Base-by-base conservation (phyloP, 2,329 filamentous ascomycete genomes). In the Colletotrichum scovillei region DNA sequence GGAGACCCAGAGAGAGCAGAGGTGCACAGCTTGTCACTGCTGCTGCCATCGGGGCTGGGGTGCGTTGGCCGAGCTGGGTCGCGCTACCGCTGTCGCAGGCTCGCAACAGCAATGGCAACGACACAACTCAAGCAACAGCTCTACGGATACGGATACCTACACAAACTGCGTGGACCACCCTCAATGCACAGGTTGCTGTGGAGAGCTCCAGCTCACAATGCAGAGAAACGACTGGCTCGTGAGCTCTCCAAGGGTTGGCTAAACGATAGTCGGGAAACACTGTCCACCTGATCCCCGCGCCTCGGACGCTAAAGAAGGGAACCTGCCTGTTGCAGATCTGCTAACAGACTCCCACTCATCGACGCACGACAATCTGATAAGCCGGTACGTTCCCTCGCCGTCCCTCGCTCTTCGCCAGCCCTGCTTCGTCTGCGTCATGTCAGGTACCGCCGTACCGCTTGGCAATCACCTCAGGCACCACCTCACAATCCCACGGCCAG, bases 321-420 rank as follows among this genome's bases (percentile, higher is more conserved):
- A 73, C 70, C 70, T 73, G 67, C 70, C 70, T 73, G 70, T 70
- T 73, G 70, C 59, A 70, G 70, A 65, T 49, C 19, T 16, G 24
- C 46, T 70, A 70, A 65, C 66, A n/a, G 35, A 22, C 22, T 16
- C 11, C 6, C n/a, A 26, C 26, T 14, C 5, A 12, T 9, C 6
- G 4, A 0, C 3, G 3, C n/a, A 7, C 19, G n/a, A 3, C 1
- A 14, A 3, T 38, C 32, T 65, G 70, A 60, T 73, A 73, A 56
- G 19, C 26, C 42, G 30, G 55, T 69, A 58, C 32, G 63, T 42
- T 22, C 28, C 42, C 19, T 8, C n/a, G 22, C 56, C 9, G 24
- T 26, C 9, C 42, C 42, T 49, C 42, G 38, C 38, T 52, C 42
- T 63, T 53, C 60, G 12, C 49, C 62, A 11, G 28, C 30, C 62